Evolutionary conservation across 176 grass and related monocot species (phyloP), one percentile per base, ranked within the genome.

Genomic region (Pontederia crassipes): DNA sequence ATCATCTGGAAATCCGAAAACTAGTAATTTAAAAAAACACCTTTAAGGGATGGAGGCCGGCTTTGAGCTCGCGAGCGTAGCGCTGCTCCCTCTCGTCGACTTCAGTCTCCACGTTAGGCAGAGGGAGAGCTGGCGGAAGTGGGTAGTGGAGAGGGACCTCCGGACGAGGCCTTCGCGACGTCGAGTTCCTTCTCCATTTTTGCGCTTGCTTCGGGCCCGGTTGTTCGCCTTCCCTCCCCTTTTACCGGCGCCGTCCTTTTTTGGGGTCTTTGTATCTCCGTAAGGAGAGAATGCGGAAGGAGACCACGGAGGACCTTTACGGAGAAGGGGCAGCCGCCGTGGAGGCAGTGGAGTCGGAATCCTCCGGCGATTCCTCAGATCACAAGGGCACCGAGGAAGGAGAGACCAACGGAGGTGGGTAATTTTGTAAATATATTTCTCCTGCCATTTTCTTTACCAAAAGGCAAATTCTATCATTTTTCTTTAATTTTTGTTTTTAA

Each of bases 41-140:
- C 77, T 89, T 98, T 47, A 98, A 81, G 24, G 93, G 88, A 70
- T 98, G 94, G 61, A 86, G 79, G 18, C 88, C 84, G 24, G 82
- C 79, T 74, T 93, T 93, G 66, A 92, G 79, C 65, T 92, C 94
- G 61, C 76, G 79, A 71, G 71, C 70, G 67, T 81, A 24, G 20
- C 20, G 83, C 57, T 84, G 88, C 72, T 93, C 84, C 59, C 49
- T 61, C 52, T 86, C 94, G 69, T 83, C 82, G 14, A 69, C 61
- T 48, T 88, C 81, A 3, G 52, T 56, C 51, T 80, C 87, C 29
- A 71, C 64, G 53, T 85, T 52, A n/a, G 32, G 9, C 53, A 10
- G 53, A 10, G 27, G 32, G 16, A 5, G n/a, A n/a, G 45, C 40
- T 83, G 11, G 54, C 51, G 8, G 59, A 67, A 56, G 27, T 65